These are phyloP conservation scores for Hymenoscyphus linearis DNA, from an alignment of 2,329 filamentous ascomycete species.

Conservation along the genomic window DNA sequence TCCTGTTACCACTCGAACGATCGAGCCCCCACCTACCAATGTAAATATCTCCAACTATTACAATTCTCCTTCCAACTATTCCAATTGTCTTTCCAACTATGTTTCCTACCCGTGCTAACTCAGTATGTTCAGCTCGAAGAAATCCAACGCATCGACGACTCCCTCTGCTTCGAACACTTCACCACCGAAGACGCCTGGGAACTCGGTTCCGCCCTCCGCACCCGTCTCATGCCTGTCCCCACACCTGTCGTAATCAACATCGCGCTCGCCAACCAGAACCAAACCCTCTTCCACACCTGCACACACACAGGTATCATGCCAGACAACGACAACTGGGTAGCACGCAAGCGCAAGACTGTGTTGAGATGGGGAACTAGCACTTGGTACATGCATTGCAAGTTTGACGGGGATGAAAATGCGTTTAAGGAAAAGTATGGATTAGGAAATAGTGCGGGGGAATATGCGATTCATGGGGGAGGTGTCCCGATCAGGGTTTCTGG, in stretches of 20 bases:
- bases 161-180: slow-evolving; percentile 40
- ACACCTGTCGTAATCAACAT: slow-evolving; percentile 60
- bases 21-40: slow-evolving; percentile 11
- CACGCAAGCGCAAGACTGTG: slow-evolving; percentile 66
- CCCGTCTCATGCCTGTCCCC: slow-evolving; percentile 51
- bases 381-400: slow-evolving; percentile 68
- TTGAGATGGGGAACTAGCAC: slow-evolving; percentile 64
- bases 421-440: slow-evolving; percentile 64
- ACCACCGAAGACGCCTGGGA: slow-evolving; percentile 59
- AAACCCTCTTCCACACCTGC: slow-evolving; percentile 65
- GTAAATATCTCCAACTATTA: slow-evolving; percentile 4
- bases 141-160: slow-evolving; percentile 28
- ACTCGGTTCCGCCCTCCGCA: slow-evolving; percentile 59
- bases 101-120: too few relatives aligned
- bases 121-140: slow-evolving; percentile 33
- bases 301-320: slow-evolving; percentile 62
- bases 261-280: slow-evolving; percentile 50
- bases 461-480: slow-evolving; percentile 74
- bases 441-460: slow-evolving; percentile 50
- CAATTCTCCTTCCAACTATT: neutral
- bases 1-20: slow-evolving; percentile 2
- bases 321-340: slow-evolving; percentile 68
- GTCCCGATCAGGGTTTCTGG: slow-evolving; percentile 67
- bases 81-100: too few relatives aligned
- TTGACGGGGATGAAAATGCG: slow-evolving; percentile 53